Conservation (phyloP, 1,284 basidiomycete species). For the Trichosporon coremiiforme region DNA sequence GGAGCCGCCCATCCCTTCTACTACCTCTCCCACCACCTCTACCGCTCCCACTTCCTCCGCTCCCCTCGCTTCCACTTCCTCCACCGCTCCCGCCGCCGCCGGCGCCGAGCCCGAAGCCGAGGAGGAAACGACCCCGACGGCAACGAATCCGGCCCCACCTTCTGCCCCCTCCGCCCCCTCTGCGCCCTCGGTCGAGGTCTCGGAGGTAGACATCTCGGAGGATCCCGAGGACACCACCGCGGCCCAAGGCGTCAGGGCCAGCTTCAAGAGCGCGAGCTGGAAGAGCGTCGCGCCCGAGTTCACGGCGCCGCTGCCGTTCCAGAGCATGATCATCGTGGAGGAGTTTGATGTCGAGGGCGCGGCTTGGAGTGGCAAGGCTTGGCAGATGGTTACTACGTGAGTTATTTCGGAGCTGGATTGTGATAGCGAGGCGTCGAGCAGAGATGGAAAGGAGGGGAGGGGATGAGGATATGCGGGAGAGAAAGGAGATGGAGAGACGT, state of each 20-base stretch:
- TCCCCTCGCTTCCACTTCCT: neutral
- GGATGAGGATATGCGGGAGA: too few species aligned
- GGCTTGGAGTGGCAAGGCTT: neutral
- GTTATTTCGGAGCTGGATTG: neutral
- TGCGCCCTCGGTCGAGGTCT: neutral
- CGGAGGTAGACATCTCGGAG: neutral
- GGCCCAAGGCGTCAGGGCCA: neutral
- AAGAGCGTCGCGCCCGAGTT: neutral
- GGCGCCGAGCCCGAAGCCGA: neutral
- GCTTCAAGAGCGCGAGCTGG: conserved; percentile 9
- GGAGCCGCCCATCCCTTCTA: neutral
- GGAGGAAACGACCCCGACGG: conserved; percentile 8
- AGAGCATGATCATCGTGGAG: conserved; percentile 16
- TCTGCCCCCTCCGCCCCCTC: neutral
- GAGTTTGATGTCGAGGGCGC: conserved; percentile 11
- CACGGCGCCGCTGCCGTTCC: conserved; percentile 12
- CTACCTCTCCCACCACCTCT: neutral
- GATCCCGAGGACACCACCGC: neutral
- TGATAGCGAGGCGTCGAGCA: neutral
- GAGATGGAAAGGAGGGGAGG: neutral
- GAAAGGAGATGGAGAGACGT: too few species aligned
- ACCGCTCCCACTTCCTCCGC: neutral
- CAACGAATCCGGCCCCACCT: neutral
- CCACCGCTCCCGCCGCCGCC: neutral
- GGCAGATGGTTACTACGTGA: conserved; percentile 15